Evolutionary conservation across 495 filamentous ascomycete species (phyloP), one percentile per base, ranked within the genome.

Genomic region (Amphirosellinia nigrospora): DNA sequence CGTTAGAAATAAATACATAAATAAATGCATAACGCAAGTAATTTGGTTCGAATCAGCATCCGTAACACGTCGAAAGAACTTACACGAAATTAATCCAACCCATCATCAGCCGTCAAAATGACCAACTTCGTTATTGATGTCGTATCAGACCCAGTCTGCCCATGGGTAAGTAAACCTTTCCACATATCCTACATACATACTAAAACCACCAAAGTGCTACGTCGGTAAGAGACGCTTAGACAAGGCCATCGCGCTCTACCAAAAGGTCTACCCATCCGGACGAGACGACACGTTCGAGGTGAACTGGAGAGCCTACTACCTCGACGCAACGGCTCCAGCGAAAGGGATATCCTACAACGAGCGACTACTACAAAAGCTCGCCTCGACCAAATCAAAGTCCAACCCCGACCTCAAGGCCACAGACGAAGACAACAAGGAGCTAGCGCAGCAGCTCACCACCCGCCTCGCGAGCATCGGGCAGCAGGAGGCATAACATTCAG

Each of bases 111-210:
- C n/a, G 67, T 56, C 69, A 84, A 58, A 73, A 95, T 96, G 93
- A 92, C 92, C 26, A 88, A 89, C 72, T 93, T 93, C 84, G 84
- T 86, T 46, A 92, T 96, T 78, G 85, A 91, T 28, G 86, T 96
- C 70, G 87, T 92, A n/a, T 86, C 81, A 43, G 93, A 96, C 81
- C 90, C 86, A 23, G 87, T 95, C 68, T 97, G 93, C 76, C 93
- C 93, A 2, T 92, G 87, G 69, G 89, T 88, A 78, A 66, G 81
- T 77, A n/a, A 30, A 46, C 56, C 32, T 43, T 23, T 59, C 34
- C 19, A 58, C 62, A 53, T n/a, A 66, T 23, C 62, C 53, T 62
- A 58, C 50, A 15, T 15, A 23, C 19, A 15, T 53, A 23, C 28
- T 65, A 30, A 52, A 0, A 15, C 36, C 36, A 36, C 39, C 11